Base-by-base conservation (phyloP, 805 yeast species). In the Priceomyces castillae region DNA sequence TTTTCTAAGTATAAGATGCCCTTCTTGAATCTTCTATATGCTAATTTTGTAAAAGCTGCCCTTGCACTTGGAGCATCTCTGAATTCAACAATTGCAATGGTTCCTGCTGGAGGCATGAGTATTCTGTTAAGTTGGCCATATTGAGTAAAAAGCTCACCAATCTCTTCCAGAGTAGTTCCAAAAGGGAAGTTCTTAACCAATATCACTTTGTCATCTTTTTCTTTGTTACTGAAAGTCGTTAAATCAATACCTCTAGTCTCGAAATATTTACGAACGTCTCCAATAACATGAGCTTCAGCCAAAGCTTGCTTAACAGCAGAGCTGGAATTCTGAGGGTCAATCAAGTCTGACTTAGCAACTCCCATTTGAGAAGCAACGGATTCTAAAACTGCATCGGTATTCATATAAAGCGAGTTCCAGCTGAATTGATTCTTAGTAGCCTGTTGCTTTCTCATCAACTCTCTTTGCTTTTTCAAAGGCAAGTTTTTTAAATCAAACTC, bases 261-360 rank as follows among this genome's bases (percentile, higher is more conserved):
- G 63, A 94, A 94, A 65, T 82, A 94, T 53, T 80, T 80, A 57
- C 96, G 79, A 10, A 94, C 96, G 62, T 85, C 94, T 36, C 90
- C 94, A 56, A 94, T 83, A 14, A 90, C 96, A 58, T 90, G 94
- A 2, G 97, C 95, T 68, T 94, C 99, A 0, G 99, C 98, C 49
- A 94, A 76, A 0, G 99, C 98, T 65, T 90, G 98, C 60, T 90
- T 88, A 11, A 94, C 98, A 1, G 96, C 97, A 41, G 96, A 85
- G 46, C 76, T 82, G 6, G 95, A 77, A 50, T 82, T 87, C 53
- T 88, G 86, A 1, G 97, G 92, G 62, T 94, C 95, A 47, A 94
- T 78, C 57, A 94, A 74, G 44, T 89, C 88, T 6, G 94, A 74
- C 63, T 92, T 94, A 20, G 81, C 61, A 39, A 94, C 72, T 6